Evolutionary conservation across 2,329 filamentous ascomycete genomes (phyloP).

Genomic region (Apiospora koreana): DNA sequence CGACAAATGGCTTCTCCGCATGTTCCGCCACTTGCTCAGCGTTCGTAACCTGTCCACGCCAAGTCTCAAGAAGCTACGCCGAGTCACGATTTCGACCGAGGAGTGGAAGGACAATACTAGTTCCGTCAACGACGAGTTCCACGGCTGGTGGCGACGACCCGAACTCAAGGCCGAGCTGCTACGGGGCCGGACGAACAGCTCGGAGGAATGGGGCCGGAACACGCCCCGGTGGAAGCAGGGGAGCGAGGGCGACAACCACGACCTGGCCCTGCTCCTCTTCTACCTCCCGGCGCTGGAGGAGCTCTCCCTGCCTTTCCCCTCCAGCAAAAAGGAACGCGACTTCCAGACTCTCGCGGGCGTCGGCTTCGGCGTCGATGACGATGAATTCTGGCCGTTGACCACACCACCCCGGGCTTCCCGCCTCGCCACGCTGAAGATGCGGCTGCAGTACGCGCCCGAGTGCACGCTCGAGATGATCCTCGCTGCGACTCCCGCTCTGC

Average conservation of each 20-base stretch:
- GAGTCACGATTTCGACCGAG: neutral
- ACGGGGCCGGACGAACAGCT: neutral
- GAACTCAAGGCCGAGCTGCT: neutral
- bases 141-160: neutral
- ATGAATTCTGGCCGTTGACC: neutral
- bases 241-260: neutral
- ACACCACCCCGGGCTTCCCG: neutral
- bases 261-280: neutral
- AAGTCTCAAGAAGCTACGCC: neutral
- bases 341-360: neutral
- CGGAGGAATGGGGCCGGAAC: neutral
- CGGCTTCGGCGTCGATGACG: neutral
- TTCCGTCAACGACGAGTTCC: neutral
- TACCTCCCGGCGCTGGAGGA: neutral
- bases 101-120: neutral
- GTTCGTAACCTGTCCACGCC: neutral
- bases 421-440: neutral
- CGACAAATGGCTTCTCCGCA: neutral
- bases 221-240: neutral
- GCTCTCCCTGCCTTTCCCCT: neutral
- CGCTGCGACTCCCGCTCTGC: neutral
- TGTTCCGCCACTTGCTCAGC: neutral
- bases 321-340: neutral
- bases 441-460: neutral
- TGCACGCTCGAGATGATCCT: neutral